Percentiles rank a stretch among this genome's conserved stretches.
Conservation (phyloP, 768 basidiomycete genomes). For the Agaricus blazei region DNA sequence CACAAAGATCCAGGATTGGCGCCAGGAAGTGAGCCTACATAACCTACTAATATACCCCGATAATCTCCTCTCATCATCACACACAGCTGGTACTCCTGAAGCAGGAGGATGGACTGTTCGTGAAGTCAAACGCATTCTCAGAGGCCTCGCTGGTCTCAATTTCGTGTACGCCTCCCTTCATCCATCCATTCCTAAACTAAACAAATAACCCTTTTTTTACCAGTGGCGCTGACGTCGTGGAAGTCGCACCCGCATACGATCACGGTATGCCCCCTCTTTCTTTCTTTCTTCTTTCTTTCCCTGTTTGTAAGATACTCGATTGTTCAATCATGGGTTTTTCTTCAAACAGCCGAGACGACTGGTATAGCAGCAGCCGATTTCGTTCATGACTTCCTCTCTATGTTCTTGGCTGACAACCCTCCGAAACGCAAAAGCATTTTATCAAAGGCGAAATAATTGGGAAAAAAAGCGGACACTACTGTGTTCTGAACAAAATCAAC, state of each 20-base stretch:
- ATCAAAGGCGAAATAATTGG: too few relatives aligned
- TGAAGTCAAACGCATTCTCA: constrained; percentile 75
- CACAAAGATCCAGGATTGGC: constrained; percentile 65
- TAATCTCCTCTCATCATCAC: constrained; percentile 3
- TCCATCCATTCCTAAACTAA: neutral
- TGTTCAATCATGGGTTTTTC: too few relatives aligned
- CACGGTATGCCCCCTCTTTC: constrained; percentile 36
- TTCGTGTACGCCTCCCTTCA: constrained; percentile 53
- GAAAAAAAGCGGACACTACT: too few relatives aligned
- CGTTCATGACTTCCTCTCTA: constrained; percentile 62
- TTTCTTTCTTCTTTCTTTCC: too few relatives aligned
- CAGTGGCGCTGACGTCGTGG: constrained; percentile 70
- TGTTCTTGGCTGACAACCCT: constrained; percentile 29
- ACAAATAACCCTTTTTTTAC: neutral
- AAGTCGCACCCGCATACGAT: constrained; percentile 73
- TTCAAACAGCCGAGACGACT: constrained; percentile 42
- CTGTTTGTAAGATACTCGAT: too few relatives aligned
- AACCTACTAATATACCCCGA: neutral
- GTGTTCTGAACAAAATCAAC: too few relatives aligned
- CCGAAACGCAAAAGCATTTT: neutral
- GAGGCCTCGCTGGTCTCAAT: constrained; percentile 75
- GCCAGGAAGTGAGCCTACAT: constrained; percentile 57
- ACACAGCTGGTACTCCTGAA: constrained; percentile 76
- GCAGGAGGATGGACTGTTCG: constrained; percentile 82
- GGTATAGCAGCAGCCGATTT: constrained; percentile 65